These are phyloP conservation scores for Flaveria robusta DNA, from an alignment of 129 eudicot genomes.

Conservation along the genomic window DNA sequence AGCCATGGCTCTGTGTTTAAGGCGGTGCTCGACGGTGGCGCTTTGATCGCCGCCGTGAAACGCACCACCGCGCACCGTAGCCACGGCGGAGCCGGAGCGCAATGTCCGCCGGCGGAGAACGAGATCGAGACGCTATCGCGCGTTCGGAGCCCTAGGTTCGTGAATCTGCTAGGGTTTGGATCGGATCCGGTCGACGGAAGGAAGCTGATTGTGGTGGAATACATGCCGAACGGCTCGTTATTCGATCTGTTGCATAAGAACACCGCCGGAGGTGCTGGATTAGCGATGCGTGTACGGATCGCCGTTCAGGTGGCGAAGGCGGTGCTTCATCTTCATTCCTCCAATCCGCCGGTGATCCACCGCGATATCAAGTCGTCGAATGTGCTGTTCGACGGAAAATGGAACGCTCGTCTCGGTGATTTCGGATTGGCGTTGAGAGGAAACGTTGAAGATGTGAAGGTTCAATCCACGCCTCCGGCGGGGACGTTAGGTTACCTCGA, in stretches of 20 bases:
- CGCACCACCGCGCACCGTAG: not conserved
- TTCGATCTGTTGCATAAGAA: slow-evolving; percentile 57
- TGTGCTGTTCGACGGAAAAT: slow-evolving; percentile 58
- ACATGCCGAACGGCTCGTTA: slow-evolving; percentile 85
- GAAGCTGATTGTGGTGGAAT: slow-evolving; percentile 64
- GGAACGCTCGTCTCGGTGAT: slow-evolving; percentile 71
- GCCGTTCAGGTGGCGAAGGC: slow-evolving; percentile 73
- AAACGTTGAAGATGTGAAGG: slow-evolving; percentile 83
- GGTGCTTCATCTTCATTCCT: slow-evolving; percentile 56
- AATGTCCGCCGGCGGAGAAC: slow-evolving; percentile 57
- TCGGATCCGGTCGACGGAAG: slow-evolving; percentile 33
- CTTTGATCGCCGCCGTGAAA: slow-evolving; percentile 7
- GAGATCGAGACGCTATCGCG: slow-evolving; percentile 77
- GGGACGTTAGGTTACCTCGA: slow-evolving; percentile 96
- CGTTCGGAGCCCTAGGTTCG: slow-evolving; percentile 62
- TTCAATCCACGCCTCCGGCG: slow-evolving; percentile 79
- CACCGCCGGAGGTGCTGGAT: slow-evolving; percentile 39
- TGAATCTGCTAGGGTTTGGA: slow-evolving; percentile 68
- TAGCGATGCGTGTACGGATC: slow-evolving; percentile 58
- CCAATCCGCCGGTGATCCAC: slow-evolving; percentile 84
- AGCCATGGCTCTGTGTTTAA: slow-evolving; percentile 77
- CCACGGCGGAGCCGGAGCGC: not conserved
- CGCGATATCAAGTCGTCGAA: slow-evolving; percentile 91
- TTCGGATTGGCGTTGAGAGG: slow-evolving; percentile 86
- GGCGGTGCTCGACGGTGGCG: slow-evolving; percentile 43